Conservation (phyloP, 2,329 filamentous ascomycete species). For the Xylariaceae sp. region DNA sequence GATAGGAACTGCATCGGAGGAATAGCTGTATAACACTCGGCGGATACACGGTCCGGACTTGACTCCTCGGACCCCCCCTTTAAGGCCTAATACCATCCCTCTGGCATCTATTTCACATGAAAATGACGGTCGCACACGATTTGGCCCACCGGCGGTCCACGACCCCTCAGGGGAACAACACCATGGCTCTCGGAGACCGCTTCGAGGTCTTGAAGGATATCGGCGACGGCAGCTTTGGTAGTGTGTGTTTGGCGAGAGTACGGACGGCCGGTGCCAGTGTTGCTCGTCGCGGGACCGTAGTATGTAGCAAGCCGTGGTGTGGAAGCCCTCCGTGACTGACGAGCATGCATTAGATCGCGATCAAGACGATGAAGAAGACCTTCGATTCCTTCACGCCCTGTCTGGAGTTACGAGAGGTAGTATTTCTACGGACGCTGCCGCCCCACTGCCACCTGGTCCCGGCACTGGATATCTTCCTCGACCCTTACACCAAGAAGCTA, state of each 20-base stretch:
- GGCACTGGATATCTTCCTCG: conserved; percentile 94
- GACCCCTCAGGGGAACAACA: conserved; percentile 42
- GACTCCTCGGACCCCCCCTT: conserved; percentile 1
- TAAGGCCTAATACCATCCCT: conserved; percentile 9
- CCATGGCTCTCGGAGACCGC: conserved; percentile 74
- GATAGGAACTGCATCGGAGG: conserved; percentile 26
- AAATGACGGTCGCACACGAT: conserved; percentile 74
- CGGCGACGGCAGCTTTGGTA: conserved; percentile 97
- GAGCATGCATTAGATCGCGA: conserved; percentile 65
- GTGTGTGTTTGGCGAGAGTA: conserved; percentile 85
- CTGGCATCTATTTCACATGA: conserved; percentile 31
- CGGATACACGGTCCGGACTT: conserved; percentile 2
- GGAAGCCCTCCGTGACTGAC: conserved; percentile 9
- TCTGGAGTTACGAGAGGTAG: conserved; percentile 90
- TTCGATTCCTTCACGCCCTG: conserved; percentile 91
- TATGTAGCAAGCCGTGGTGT: conserved; percentile 45
- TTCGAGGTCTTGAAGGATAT: conserved; percentile 98
- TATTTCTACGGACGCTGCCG: conserved; percentile 87
- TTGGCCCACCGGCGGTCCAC: conserved; percentile 63
- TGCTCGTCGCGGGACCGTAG: conserved; percentile 85
- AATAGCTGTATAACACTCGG: conserved; percentile 24
- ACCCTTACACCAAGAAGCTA: conserved; percentile 90
- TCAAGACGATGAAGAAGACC: conserved; percentile 99
- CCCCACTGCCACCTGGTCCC: conserved; percentile 90
- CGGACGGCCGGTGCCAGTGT: conserved; percentile 84